A percentile compares a stretch with the other conserved stretches of the same genome.
These are phyloP conservation scores for Pythium brassicae DNA, from an alignment of 352 stramenopile species.

Conservation along the genomic window DNA sequence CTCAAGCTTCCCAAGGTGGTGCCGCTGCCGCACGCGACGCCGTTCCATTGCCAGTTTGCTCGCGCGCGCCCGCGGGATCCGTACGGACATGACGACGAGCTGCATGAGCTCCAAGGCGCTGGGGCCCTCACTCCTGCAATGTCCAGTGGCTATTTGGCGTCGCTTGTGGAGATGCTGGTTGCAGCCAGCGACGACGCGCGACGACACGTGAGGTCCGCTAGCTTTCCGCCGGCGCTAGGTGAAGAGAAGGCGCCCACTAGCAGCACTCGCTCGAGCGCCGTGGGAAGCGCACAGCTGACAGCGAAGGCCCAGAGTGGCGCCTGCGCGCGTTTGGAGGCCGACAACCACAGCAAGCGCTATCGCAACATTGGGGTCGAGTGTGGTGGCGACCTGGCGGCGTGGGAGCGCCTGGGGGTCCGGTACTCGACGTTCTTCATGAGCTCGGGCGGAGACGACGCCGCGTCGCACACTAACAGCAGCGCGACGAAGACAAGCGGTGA, in stretches of 20 bases:
- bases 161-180: not conserved
- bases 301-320: not conserved
- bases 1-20: constrained; percentile 8
- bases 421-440: constrained; percentile 5
- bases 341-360: constrained; percentile 8
- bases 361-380: not conserved
- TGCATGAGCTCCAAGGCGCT: constrained; percentile 7
- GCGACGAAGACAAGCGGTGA: too few species aligned
- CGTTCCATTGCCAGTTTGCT: constrained; percentile 14
- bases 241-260: not conserved
- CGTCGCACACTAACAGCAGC: too few species aligned
- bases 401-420: not conserved
- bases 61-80: constrained; percentile 5
- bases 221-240: not conserved
- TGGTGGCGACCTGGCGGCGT: not conserved
- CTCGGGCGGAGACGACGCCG: not conserved
- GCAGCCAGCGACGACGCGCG: not conserved
- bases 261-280: not conserved
- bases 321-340: not conserved
- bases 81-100: constrained; percentile 8
- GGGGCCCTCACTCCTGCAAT: not conserved
- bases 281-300: not conserved
- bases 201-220: not conserved
- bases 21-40: constrained; percentile 4
- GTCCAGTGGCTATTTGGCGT: not conserved